Evolutionary conservation across 768 basidiomycete species (phyloP).

Genomic region (Lentinus brumalis): DNA sequence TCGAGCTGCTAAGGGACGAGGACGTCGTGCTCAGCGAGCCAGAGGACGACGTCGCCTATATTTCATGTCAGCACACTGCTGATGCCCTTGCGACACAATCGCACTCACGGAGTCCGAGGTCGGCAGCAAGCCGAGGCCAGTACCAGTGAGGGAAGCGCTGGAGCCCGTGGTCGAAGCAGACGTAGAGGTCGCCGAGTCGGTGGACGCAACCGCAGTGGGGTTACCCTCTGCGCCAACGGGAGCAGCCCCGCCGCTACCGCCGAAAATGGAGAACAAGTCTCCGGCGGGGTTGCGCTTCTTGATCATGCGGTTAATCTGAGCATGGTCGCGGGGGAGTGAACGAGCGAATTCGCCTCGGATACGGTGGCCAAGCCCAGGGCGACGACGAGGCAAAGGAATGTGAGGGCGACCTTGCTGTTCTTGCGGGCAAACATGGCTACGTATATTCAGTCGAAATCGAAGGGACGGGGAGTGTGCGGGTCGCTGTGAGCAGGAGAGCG

Average conservation of each 20-base stretch:
- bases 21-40: too few relatives aligned
- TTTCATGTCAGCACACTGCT: neutral
- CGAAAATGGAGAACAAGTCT: constrained; percentile 10
- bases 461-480: constrained; percentile 8
- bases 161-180: neutral
- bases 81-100: neutral
- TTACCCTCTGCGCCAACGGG: constrained; percentile 38
- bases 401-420: constrained; percentile 50
- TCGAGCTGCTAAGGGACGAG: neutral
- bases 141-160: neutral
- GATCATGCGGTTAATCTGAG: constrained; percentile 61
- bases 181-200: constrained; percentile 17
- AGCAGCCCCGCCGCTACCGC: constrained; percentile 5
- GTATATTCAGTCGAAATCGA: constrained; percentile 23
- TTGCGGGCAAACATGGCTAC: constrained; percentile 50
- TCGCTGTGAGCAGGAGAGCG: neutral
- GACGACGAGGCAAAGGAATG: constrained; percentile 64
- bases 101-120: too few relatives aligned
- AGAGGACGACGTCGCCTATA: neutral
- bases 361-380: constrained; percentile 49
- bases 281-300: constrained; percentile 53
- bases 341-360: constrained; percentile 48
- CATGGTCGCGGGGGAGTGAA: constrained; percentile 52
- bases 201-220: constrained; percentile 23
- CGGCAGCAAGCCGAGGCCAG: too few relatives aligned